phyloP scores from a whole-genome alignment of 192 early-diverging fungal species.

The Diversispora eburnea region DNA sequence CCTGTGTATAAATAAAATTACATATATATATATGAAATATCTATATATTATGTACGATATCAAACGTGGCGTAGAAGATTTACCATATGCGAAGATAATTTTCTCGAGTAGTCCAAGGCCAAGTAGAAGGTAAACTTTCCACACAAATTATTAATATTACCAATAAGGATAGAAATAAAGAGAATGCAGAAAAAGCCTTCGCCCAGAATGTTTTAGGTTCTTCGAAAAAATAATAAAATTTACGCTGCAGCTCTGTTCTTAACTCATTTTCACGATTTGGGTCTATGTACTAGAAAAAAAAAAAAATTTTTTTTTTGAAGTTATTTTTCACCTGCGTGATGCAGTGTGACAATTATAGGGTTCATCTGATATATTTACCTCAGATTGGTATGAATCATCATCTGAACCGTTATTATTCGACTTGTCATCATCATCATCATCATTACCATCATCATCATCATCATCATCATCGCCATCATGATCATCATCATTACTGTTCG shows the following conservation, averaged over 20 bases:
- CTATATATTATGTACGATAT: neutral
- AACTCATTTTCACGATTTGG: neutral
- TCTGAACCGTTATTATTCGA: too few relatives aligned
- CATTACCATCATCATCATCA: too few relatives aligned
- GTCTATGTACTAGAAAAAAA: too few relatives aligned
- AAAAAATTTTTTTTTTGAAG: too few relatives aligned
- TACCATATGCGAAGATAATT: neutral
- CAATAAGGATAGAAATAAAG: neutral
- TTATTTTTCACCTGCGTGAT: too few relatives aligned
- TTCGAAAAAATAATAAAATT: constrained; percentile 28
- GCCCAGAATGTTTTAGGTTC: neutral
- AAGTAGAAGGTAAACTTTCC: neutral
- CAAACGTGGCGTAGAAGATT: neutral
- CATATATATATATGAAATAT: neutral
- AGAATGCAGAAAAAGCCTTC: neutral
- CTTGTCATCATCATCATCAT: too few relatives aligned
- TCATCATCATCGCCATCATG: too few relatives aligned
- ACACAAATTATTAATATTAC: constrained; percentile 7
- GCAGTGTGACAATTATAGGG: too few relatives aligned
- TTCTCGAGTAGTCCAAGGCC: neutral
- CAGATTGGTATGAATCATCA: too few relatives aligned
- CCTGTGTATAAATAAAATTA: neutral
- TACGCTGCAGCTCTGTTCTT: neutral
- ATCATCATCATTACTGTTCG: too few relatives aligned
- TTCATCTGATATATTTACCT: too few relatives aligned